Base-by-base conservation (phyloP, 495 filamentous ascomycete genomes). In the Chlorociboria aeruginascens region DNA sequence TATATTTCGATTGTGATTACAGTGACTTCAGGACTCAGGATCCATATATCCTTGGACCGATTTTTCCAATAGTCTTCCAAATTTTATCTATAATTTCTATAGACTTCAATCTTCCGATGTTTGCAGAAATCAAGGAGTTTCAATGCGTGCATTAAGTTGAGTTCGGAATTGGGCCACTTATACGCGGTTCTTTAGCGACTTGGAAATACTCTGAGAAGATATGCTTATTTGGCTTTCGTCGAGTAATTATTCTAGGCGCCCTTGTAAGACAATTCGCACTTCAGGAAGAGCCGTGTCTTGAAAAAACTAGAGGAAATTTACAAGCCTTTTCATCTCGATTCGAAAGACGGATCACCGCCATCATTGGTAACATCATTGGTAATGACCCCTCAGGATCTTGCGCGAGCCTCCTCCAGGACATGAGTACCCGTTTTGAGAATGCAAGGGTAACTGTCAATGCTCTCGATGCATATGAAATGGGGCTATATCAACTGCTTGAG, bases 1-100 rank as follows among this genome's bases (percentile, higher is more conserved):
- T n/a, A 8, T 71, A 51, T 38, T 71, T 65, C 56, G 69, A 64
- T 34, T 69, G 66, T 39, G 62, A 68, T 36, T 69, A 68, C 49
- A 68, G 65, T 35, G 51, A 60, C 34, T 3, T 37, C 2, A 40
- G 32, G 12, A 63, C 62, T 0, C 60, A 64, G 20, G 39, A 58
- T 3, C 35, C 51, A 13, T n/a, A n/a, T n/a, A n/a, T n/a, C n/a
- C n/a, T n/a, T n/a, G n/a, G n/a, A n/a, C n/a, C n/a, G n/a, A n/a
- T n/a, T n/a, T n/a, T n/a, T n/a, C n/a, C n/a, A n/a, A n/a, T n/a
- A n/a, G n/a, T n/a, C n/a, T n/a, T n/a, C n/a, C n/a, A n/a, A n/a
- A n/a, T n/a, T n/a, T n/a, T n/a, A n/a, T n/a, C n/a, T n/a, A n/a
- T n/a, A n/a, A n/a, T n/a, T n/a, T n/a, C n/a, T n/a, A n/a, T n/a